Evolutionary conservation across 2,329 filamentous ascomycete genomes (phyloP).

Genomic region (Cladophialophora yegresii): DNA sequence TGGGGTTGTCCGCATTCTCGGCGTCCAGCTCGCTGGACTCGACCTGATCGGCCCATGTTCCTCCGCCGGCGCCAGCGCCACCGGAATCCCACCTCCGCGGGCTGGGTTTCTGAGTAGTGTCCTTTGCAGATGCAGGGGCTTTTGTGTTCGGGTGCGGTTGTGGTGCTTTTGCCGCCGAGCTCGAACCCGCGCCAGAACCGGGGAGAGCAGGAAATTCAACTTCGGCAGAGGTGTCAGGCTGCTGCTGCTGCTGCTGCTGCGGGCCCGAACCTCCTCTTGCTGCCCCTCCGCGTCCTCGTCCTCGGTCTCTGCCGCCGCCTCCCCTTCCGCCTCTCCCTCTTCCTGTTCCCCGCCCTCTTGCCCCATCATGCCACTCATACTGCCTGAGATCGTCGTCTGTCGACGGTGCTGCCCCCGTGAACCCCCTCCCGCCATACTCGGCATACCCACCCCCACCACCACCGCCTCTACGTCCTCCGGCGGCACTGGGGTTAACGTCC

Average conservation of each 20-base stretch:
- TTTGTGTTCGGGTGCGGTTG: background rate
- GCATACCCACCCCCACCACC: background rate
- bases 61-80: conserved; percentile 21
- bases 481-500: no score
- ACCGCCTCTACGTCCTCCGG: no score
- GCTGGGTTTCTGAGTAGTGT: conserved; percentile 5
- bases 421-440: conserved; percentile 18
- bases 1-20: conserved; percentile 8
- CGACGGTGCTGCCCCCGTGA: conserved; percentile 17
- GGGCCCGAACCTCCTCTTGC: conserved; percentile 4
- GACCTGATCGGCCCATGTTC: conserved; percentile 38
- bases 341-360: conserved; percentile 28
- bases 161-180: background rate
- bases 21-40: conserved; percentile 31
- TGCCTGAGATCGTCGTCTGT: conserved; percentile 33
- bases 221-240: conserved; percentile 28
- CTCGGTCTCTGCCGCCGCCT: no score
- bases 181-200: background rate
- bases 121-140: background rate
- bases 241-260: conserved; percentile 6
- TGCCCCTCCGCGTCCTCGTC: background rate
- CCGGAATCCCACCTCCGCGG: conserved; percentile 17
- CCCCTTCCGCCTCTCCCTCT: no score
- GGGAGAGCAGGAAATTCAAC: conserved; percentile 37
- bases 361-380: conserved; percentile 35